Evolutionary conservation across 179 eudicot species (phyloP).

Genomic region (Sideroxylon spinosum): DNA sequence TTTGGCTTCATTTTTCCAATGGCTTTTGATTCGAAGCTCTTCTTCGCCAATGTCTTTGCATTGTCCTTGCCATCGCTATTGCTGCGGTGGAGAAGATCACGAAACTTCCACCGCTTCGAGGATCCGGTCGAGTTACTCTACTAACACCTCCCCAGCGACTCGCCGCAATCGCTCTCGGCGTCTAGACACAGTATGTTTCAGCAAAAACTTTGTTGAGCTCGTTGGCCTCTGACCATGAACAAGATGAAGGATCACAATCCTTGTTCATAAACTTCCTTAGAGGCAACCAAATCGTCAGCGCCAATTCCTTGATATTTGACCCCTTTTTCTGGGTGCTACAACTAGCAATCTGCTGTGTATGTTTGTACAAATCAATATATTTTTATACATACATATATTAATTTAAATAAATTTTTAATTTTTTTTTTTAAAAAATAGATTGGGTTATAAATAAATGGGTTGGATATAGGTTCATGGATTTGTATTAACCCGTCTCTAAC

Average conservation of each 20-base stretch:
- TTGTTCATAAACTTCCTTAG: slow-evolving; percentile 46
- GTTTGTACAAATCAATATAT: no score
- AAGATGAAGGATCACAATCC: slow-evolving; percentile 32
- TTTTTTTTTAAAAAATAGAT: no score
- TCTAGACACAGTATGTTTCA: slow-evolving; percentile 59
- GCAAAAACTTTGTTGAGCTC: slow-evolving; percentile 44
- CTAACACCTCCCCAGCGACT: slow-evolving; percentile 21
- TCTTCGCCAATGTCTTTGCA: neutral
- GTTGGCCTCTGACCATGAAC: slow-evolving; percentile 42
- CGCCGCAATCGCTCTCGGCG: slow-evolving; percentile 27
- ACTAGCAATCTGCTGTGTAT: no score
- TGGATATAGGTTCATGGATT: no score
- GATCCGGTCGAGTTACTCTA: slow-evolving; percentile 48
- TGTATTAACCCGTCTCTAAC: no score
- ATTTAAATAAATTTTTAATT: no score
- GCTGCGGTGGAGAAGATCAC: slow-evolving; percentile 40
- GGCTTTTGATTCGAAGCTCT: neutral
- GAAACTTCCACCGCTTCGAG: slow-evolving; percentile 45
- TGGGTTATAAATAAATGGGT: no score
- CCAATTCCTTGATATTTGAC: no score
- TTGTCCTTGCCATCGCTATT: slow-evolving; percentile 41
- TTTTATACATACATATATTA: no score
- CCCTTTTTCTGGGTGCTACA: no score
- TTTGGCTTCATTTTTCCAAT: neutral
- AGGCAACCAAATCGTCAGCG: slow-evolving; percentile 20